A percentile compares a stretch with the other conserved stretches of the same genome.
Conservation (phyloP, 306 rosid species). For the Lithocarpus polystachyus region DNA sequence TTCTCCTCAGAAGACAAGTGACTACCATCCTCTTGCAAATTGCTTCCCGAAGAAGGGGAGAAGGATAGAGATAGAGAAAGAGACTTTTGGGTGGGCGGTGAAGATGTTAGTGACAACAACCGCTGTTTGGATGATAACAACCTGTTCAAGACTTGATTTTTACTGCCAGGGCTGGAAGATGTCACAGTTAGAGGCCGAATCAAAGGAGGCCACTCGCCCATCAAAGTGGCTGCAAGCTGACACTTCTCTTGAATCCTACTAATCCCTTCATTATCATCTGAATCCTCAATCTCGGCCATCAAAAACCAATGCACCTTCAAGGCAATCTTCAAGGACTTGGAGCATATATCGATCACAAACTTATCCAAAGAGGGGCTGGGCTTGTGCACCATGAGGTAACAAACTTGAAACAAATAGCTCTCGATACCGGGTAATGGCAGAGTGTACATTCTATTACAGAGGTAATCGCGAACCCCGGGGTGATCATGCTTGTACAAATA, state of each 20-base stretch:
- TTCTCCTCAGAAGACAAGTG: conserved; percentile 65
- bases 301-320: conserved; percentile 94
- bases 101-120: conserved; percentile 66
- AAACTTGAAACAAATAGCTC: conserved; percentile 93
- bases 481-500: conserved; percentile 96
- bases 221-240: conserved; percentile 83
- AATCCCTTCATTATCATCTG: conserved; percentile 90
- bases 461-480: conserved; percentile 87
- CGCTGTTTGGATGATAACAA: conserved; percentile 76
- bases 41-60: conserved; percentile 58
- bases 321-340: conserved; percentile 88
- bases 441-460: conserved; percentile 93
- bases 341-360: conserved; percentile 88
- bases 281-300: conserved; percentile 88
- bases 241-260: conserved; percentile 85
- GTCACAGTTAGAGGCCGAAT: conserved; percentile 45
- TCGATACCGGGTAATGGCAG: conserved; percentile 88
- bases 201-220: conserved; percentile 85
- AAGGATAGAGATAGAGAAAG: conserved; percentile 55
- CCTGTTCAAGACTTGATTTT: conserved; percentile 71
- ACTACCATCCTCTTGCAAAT: conserved; percentile 56
- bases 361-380: conserved; percentile 95
- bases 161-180: conserved; percentile 50
- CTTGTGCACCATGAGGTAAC: conserved; percentile 93
- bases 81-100: conserved; percentile 60